Evolutionary conservation across 495 filamentous ascomycete species (phyloP).

Genomic region (Annulohypoxylon moriforme): DNA sequence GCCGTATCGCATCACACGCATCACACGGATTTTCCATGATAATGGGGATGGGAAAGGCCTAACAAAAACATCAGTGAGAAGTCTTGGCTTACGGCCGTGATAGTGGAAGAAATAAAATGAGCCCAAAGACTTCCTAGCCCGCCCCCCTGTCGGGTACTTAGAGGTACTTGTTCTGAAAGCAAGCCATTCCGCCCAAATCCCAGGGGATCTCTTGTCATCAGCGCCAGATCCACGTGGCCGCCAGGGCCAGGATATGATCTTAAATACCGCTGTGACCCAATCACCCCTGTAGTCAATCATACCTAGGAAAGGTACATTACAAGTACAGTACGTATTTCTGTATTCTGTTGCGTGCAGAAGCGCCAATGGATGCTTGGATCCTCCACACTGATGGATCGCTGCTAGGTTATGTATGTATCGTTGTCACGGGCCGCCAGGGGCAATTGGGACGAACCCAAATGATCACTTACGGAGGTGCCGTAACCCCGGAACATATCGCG

Average conservation of each 20-base stretch:
- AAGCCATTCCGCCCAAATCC: slow-evolving; percentile 44
- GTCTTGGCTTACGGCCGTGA: slow-evolving; percentile 40
- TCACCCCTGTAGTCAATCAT: slow-evolving; percentile 44
- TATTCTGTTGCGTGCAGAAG: slow-evolving; percentile 35
- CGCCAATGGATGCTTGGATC: slow-evolving; percentile 23
- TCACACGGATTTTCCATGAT: slow-evolving; percentile 23
- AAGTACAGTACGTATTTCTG: slow-evolving; percentile 34
- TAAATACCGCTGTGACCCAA: slow-evolving; percentile 51
- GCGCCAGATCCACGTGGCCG: slow-evolving; percentile 57
- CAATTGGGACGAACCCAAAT: slow-evolving; percentile 23
- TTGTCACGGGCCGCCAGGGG: slow-evolving; percentile 32
- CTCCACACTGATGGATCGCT: slow-evolving; percentile 35
- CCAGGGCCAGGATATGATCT: slow-evolving; percentile 53
- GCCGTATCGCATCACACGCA: slow-evolving; percentile 25
- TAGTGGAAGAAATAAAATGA: slow-evolving; percentile 43
- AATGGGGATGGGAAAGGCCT: slow-evolving; percentile 13
- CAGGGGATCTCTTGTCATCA: slow-evolving; percentile 47
- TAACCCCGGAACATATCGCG: slow-evolving; percentile 34
- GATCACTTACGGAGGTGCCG: slow-evolving; percentile 34
- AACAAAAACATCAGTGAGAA: slow-evolving; percentile 20
- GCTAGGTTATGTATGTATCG: slow-evolving; percentile 14
- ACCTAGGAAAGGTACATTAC: neutral
- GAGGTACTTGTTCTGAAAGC: slow-evolving; percentile 43
- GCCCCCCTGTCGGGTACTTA: slow-evolving; percentile 39
- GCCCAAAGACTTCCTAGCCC: slow-evolving; percentile 19